phyloP scores from a whole-genome alignment of 2,329 filamentous ascomycete genomes.

The Ilyonectria destructans region DNA sequence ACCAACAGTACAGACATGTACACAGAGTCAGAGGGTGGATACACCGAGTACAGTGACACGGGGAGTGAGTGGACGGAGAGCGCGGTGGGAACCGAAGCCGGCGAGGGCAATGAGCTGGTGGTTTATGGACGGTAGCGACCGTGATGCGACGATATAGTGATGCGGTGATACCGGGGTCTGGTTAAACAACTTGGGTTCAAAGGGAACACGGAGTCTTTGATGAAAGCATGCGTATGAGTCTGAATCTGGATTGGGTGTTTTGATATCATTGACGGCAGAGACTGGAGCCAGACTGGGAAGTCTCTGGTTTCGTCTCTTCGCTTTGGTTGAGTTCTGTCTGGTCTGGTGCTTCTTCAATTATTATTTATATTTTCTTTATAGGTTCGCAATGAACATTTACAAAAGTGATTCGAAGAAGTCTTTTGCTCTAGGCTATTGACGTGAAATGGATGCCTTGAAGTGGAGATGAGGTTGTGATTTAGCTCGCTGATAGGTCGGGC shows the following conservation, averaged over 20 bases:
- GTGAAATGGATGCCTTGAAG: not conserved
- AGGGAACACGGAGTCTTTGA: slow-evolving; percentile 21
- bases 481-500: slow-evolving; percentile 1
- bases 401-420: not conserved
- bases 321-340: slow-evolving; percentile 17
- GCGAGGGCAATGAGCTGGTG: slow-evolving; percentile 55
- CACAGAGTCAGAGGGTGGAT: slow-evolving; percentile 56
- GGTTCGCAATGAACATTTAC: not conserved
- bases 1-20: slow-evolving; percentile 59
- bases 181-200: slow-evolving; percentile 19
- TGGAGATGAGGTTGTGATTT: not conserved
- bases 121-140: slow-evolving; percentile 51
- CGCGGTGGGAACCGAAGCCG: slow-evolving; percentile 34
- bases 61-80: slow-evolving; percentile 68
- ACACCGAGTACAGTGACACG: slow-evolving; percentile 59
- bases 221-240: slow-evolving; percentile 27
- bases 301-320: slow-evolving; percentile 12
- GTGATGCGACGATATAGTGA: not conserved
- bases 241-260: slow-evolving; percentile 29
- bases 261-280: slow-evolving; percentile 10
- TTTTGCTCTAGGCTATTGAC: not conserved
- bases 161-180: slow-evolving; percentile 13
- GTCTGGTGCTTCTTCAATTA: slow-evolving; percentile 6
- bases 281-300: slow-evolving; percentile 11
- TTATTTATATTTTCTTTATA: slow-evolving; percentile 7